These are phyloP conservation scores for Paraphoma chrysanthemicola DNA, from an alignment of 2,329 filamentous ascomycete species.

Conservation along the genomic window DNA sequence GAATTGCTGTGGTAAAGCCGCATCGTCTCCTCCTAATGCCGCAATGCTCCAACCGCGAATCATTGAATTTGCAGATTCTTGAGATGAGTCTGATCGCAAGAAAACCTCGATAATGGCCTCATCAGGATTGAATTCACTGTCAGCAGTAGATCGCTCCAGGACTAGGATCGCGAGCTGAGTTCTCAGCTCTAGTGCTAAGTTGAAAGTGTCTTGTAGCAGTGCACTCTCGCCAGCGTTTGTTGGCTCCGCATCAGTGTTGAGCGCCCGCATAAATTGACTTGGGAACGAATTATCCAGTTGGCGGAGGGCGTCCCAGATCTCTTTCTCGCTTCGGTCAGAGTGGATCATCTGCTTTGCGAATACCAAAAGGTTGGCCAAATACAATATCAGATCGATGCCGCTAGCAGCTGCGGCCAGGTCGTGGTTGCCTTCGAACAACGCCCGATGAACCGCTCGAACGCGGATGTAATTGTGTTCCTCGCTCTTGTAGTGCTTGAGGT, in stretches of 20 bases:
- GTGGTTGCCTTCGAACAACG: conserved; percentile 44
- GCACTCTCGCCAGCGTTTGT: conserved; percentile 47
- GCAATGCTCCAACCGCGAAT: conserved; percentile 46
- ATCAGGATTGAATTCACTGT: conserved; percentile 49
- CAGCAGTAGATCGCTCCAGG: conserved; percentile 43
- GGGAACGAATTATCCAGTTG: conserved; percentile 47
- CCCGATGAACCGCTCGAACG: conserved; percentile 45
- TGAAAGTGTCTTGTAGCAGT: conserved; percentile 53
- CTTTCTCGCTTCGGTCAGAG: conserved; percentile 33
- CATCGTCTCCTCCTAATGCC: conserved; percentile 48
- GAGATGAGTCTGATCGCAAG: conserved; percentile 28
- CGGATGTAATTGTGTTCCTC: conserved; percentile 53
- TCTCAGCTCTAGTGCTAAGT: conserved; percentile 60
- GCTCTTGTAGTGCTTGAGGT: conserved; percentile 45
- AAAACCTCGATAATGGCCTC: conserved; percentile 53
- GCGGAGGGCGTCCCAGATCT: conserved; percentile 38
- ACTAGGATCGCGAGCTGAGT: conserved; percentile 61
- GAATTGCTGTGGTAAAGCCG: conserved; percentile 45
- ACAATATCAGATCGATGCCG: conserved; percentile 52
- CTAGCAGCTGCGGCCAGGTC: conserved; percentile 20
- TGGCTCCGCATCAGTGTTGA: conserved; percentile 13
- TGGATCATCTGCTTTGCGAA: conserved; percentile 50
- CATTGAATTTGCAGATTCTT: conserved; percentile 10
- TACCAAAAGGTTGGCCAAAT: conserved; percentile 53
- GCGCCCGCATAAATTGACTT: conserved; percentile 36